Evolutionary conservation across 345 rosid species (phyloP), one percentile per base, ranked within the genome.

Genomic region (Arabis hirsuta): DNA sequence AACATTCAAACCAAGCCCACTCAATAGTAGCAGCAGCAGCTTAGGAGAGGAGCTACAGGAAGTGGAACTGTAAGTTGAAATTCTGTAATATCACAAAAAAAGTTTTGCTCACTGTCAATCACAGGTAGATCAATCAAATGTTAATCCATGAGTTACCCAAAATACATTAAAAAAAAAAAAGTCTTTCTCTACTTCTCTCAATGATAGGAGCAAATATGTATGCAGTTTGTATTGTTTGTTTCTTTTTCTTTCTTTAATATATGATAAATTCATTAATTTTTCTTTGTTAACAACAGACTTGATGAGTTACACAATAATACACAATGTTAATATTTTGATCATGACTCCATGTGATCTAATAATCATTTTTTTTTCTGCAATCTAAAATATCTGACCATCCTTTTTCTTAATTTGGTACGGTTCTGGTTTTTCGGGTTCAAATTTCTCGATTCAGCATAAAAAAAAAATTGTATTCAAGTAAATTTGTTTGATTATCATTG

Each of bases 31-130:
- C 47, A 76, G 89, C 55, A 79, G 87, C 80, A 84, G 86, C 73
- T 53, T 83, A 52, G 92, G 86, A 19, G 97, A 88, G 38, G 98
- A 95, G 57, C 94, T 96, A 44, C 94, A 91, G 19, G 96, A 91
- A 78, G 99, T 95, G 80, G 96, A 90, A 64, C 94, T 95, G 76
- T 95, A 82, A 88, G 76, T 55, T 31, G 26, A 48, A 72, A 53
- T 46, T 62, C 4, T 72, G 76, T 72, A 72, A 55, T 72, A 63
- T 63, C 31, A 54, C 31, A 54, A 19, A 62, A 38, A 47, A 50
- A 41, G 53, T 72, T 72, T 77, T 77, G 72, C 67, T 55, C 55
- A 47, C 50, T 46, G 56, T 63, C 50, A 19, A 51, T 63, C 50
- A 19, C 66, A 38, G 46, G 51, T 67, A 43, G 51, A 58, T 24